A percentile compares a stretch with the other conserved stretches of the same genome.
Conservation (phyloP, 495 filamentous ascomycete genomes). For the Hyaloscypha finlandica region DNA sequence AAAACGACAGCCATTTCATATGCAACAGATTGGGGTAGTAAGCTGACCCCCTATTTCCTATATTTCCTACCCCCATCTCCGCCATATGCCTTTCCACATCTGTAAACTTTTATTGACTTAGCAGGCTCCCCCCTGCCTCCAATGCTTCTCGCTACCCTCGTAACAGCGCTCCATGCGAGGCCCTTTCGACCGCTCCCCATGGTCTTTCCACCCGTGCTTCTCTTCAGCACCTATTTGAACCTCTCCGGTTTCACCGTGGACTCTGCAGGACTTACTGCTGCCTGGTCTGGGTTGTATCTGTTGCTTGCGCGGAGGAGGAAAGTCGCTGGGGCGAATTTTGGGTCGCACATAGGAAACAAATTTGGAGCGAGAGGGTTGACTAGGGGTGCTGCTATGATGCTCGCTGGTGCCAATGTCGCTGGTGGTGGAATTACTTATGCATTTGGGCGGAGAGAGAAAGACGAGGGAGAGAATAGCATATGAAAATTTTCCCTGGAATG, state of each 20-base stretch:
- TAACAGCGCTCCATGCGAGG: slow-evolving; percentile 73
- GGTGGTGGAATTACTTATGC: slow-evolving; percentile 73
- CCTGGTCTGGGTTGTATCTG: slow-evolving; percentile 85
- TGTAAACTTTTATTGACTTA: not conserved
- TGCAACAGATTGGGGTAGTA: slow-evolving; percentile 73
- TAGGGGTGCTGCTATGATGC: slow-evolving; percentile 68
- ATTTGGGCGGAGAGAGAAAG: slow-evolving; percentile 55
- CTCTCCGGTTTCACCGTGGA: slow-evolving; percentile 77
- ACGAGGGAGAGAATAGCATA: slow-evolving; percentile 36
- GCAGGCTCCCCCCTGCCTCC: slow-evolving; percentile 79
- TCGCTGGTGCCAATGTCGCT: slow-evolving; percentile 69
- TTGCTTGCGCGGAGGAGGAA: slow-evolving; percentile 68
- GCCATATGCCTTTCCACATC: not conserved
- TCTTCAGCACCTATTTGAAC: slow-evolving; percentile 85
- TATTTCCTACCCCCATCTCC: not conserved
- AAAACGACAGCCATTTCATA: slow-evolving; percentile 53
- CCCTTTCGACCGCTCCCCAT: slow-evolving; percentile 76
- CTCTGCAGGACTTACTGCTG: slow-evolving; percentile 78
- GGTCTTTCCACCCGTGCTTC: slow-evolving; percentile 79
- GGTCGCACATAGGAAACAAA: slow-evolving; percentile 50
- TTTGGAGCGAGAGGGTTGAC: slow-evolving; percentile 70
- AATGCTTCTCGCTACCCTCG: slow-evolving; percentile 74
- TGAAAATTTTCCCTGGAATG: not conserved
- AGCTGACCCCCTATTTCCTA: slow-evolving; percentile 33
- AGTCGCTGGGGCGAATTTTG: slow-evolving; percentile 19